phyloP scores from a whole-genome alignment of 208 protist genomes.

The Balamuthia mandrillaris region DNA sequence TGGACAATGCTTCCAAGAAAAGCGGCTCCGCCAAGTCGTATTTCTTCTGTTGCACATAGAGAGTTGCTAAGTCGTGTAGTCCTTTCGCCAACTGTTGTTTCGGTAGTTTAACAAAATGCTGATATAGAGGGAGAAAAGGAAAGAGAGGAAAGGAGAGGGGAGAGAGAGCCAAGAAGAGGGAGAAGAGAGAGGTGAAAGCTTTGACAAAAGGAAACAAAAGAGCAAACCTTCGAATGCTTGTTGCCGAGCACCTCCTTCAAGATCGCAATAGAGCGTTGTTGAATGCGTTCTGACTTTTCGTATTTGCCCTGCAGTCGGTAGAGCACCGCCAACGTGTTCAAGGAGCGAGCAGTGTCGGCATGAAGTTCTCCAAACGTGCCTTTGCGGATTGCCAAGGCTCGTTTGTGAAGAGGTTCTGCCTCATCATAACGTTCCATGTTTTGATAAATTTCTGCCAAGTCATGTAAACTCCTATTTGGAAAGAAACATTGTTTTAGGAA shows the following conservation, averaged over 20 bases:
- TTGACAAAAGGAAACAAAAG: neutral
- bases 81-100: constrained; percentile 29
- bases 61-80: constrained; percentile 8
- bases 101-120: neutral
- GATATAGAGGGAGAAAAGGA: neutral
- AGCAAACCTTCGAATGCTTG: neutral
- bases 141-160: neutral
- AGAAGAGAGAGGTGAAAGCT: neutral
- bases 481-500: neutral
- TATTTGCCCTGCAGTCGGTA: constrained; percentile 8
- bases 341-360: constrained; percentile 32
- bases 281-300: constrained; percentile 31
- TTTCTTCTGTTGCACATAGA: constrained; percentile 28
- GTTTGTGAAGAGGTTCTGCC: constrained; percentile 24
- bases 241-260: constrained; percentile 37
- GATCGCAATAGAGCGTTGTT: constrained; percentile 28
- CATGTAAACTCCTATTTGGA: neutral
- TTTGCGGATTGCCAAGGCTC: constrained; percentile 21
- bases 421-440: constrained; percentile 27
- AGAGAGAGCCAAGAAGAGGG: neutral
- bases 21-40: constrained; percentile 26
- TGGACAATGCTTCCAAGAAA: constrained; percentile 15
- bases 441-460: constrained; percentile 36
- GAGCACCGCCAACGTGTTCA: constrained; percentile 32
- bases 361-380: constrained; percentile 24